Evolutionary conservation across 208 protist species (phyloP), one percentile per base, ranked within the genome.

Genomic region (Acanthamoeba lenticulata): DNA sequence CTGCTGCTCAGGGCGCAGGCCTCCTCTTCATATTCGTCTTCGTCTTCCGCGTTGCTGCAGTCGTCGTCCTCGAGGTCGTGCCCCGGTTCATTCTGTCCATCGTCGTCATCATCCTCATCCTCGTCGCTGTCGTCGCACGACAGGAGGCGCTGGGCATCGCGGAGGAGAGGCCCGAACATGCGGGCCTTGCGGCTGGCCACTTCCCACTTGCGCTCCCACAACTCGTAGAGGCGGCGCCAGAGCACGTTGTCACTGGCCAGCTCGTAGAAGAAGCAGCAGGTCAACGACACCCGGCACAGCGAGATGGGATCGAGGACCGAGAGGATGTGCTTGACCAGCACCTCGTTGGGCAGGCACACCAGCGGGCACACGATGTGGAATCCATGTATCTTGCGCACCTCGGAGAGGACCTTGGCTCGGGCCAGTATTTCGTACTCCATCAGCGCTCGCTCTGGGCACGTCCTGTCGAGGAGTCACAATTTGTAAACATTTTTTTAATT

Each of bases 121-220:
- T 34, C 57, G 17, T 60, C 52, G 15, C 34, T 29, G 5, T 67
- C 57, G 17, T 67, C 57, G 34, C 17, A 19, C 0, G 69, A 17
- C 1, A 38, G 44, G 69, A 79, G 69, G 19, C 38, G 32, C 69
- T 38, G 21, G 69, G 34, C 27, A 36, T 79, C 69, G 69, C 69
- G 38, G 17, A 79, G 2, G 69, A 44, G 44, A 15, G 44, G 3
- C 27, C 69, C 69, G 34, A 79, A 79, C 9, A 36, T 45, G 69
- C 32, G 32, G 15, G 27, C 36, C 69, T 79, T 79, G 69, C 69
- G 69, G 69, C 69, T 79, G 34, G 44, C 69, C 5, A 45, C 4
- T 36, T 79, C 69, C 69, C 69, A 79, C 69, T 79, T 79, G 36
- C 69, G 69, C 69, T 79, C 69, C 69, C 69, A 79, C 69, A 44